A percentile compares a stretch with the other conserved stretches of the same genome.
Evolutionary conservation across 805 yeast genomes (phyloP).

Genomic region (Starmerella roubikii): DNA sequence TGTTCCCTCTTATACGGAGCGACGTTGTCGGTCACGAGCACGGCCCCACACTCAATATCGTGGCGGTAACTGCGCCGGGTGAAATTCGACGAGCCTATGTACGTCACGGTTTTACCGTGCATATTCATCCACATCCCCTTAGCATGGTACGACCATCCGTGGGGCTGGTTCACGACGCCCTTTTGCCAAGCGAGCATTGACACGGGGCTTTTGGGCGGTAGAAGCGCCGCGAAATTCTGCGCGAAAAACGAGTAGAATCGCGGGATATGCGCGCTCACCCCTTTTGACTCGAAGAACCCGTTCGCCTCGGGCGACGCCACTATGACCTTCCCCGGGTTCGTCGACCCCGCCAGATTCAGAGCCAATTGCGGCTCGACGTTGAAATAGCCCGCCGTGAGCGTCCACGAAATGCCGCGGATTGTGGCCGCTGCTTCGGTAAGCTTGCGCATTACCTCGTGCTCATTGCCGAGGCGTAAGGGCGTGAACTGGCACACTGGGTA

Average conservation of each 20-base stretch:
- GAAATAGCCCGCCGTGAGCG: slow-evolving; percentile 93
- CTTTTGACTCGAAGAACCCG: slow-evolving; percentile 76
- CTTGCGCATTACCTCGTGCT: slow-evolving; percentile 47
- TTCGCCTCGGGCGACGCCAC: slow-evolving; percentile 92
- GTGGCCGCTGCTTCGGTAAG: slow-evolving; percentile 4
- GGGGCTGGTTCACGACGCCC: slow-evolving; percentile 66
- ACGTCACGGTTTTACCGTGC: slow-evolving; percentile 46
- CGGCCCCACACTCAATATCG: slow-evolving; percentile 80
- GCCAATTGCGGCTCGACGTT: slow-evolving; percentile 72
- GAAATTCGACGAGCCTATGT: slow-evolving; percentile 87
- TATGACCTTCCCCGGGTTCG: slow-evolving; percentile 45
- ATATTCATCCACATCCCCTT: slow-evolving; percentile 74
- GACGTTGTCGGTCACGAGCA: slow-evolving; percentile 32
- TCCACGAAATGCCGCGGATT: slow-evolving; percentile 36
- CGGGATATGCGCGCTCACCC: slow-evolving; percentile 70
- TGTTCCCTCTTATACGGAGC: slow-evolving; percentile 1
- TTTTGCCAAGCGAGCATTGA: slow-evolving; percentile 69
- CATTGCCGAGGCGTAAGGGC: slow-evolving; percentile 75
- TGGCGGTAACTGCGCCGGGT: slow-evolving; percentile 77
- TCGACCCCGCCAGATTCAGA: slow-evolving; percentile 36
- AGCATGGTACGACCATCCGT: slow-evolving; percentile 97
- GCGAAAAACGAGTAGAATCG: slow-evolving; percentile 75
- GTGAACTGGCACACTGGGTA: slow-evolving; percentile 88
- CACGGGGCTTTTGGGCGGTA: slow-evolving; percentile 37
- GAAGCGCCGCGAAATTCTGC: slow-evolving; percentile 46